A percentile compares a stretch with the other conserved stretches of the same genome.
These are phyloP conservation scores for Dichotomopilus funicola DNA, from an alignment of 2,329 filamentous ascomycete genomes.

Conservation along the genomic window DNA sequence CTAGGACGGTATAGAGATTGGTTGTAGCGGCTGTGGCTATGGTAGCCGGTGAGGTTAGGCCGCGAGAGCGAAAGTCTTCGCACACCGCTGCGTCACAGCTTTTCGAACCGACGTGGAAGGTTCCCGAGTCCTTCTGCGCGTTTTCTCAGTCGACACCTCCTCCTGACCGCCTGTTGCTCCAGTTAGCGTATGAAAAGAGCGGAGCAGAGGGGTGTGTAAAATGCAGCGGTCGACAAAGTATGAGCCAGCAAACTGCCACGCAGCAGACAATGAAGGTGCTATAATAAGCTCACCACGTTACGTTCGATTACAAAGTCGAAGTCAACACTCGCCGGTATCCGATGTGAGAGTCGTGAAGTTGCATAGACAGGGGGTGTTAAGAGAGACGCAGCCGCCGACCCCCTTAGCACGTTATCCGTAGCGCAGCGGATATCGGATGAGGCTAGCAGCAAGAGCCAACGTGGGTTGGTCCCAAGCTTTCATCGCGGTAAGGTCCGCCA, in stretches of 20 bases:
- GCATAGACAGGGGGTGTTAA: conserved; percentile 4
- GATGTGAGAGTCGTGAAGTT: conserved; percentile 3
- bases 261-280: background rate
- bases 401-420: background rate
- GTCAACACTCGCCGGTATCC: no score
- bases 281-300: no score
- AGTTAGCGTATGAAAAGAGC: conserved; percentile 8
- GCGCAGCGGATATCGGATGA: background rate
- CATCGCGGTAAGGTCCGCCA: conserved; percentile 1
- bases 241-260: conserved; percentile 2
- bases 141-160: background rate
- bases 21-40: background rate
- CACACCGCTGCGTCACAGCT: conserved; percentile 7
- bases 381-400: conserved; percentile 5
- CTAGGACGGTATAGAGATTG: background rate
- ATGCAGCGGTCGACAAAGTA: background rate
- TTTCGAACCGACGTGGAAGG: background rate
- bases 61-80: background rate
- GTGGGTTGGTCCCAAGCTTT: no score
- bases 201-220: conserved; percentile 6
- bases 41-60: conserved; percentile 3
- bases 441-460: no score
- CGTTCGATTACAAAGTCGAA: no score
- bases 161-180: conserved; percentile 17
- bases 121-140: background rate